Conservation (phyloP, 2,329 filamentous ascomycete species). For the Arachnomyces sp. region DNA sequence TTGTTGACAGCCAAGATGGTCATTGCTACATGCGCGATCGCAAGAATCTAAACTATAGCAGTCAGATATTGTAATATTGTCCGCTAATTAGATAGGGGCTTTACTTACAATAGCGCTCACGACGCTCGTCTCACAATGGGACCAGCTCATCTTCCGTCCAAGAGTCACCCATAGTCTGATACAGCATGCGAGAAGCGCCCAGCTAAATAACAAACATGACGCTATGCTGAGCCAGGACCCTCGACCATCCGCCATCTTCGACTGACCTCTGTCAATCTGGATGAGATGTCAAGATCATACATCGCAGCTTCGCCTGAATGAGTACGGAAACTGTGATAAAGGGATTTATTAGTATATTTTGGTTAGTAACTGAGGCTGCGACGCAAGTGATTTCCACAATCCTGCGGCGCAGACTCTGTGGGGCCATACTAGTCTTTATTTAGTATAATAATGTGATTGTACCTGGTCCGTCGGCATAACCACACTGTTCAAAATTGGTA, state of each 20-base stretch:
- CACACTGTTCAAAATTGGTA: no score
- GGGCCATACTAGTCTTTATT: no score
- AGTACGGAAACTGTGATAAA: no score
- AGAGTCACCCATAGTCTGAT: slow-evolving; percentile 6
- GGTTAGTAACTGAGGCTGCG: no score
- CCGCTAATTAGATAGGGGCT: background rate
- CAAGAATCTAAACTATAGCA: slow-evolving; percentile 1
- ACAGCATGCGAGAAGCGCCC: slow-evolving; percentile 5
- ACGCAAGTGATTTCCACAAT: no score
- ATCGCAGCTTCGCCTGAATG: no score
- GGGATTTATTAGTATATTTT: no score
- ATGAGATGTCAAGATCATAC: no score
- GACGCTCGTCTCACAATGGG: background rate
- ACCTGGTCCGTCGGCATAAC: no score
- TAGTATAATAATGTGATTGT: no score
- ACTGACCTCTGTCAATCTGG: no score
- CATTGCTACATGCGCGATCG: background rate
- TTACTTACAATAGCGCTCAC: slow-evolving; percentile 1
- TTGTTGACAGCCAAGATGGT: slow-evolving; percentile 1
- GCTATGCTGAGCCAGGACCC: slow-evolving; percentile 6
- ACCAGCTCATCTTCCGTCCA: slow-evolving; percentile 2
- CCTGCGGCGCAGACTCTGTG: no score
- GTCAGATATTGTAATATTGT: background rate
- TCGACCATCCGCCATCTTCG: slow-evolving; percentile 4
- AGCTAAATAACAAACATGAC: slow-evolving; percentile 6